These are phyloP conservation scores for Sisymbrium altissimum DNA, from an alignment of 345 rosid species.

Conservation along the genomic window DNA sequence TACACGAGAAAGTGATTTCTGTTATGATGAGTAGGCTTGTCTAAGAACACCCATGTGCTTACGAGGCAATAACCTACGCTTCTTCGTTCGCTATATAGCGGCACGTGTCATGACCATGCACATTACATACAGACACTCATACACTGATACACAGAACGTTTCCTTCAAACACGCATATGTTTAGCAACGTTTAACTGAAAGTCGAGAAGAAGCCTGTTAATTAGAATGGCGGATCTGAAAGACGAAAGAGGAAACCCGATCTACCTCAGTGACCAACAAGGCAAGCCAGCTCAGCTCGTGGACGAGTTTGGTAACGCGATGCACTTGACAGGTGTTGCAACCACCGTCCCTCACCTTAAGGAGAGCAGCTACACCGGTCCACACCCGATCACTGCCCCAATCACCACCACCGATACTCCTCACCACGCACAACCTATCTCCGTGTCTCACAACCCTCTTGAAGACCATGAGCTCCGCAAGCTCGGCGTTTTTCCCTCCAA, in stretches of 20 bases:
- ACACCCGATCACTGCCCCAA: constrained; percentile 32
- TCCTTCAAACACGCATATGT: constrained; percentile 1
- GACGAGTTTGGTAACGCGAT: constrained; percentile 62
- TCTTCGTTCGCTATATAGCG: neutral
- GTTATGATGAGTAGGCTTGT: neutral
- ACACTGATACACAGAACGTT: neutral
- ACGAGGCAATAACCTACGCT: neutral
- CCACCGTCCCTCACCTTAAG: constrained; percentile 33
- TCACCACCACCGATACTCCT: constrained; percentile 26
- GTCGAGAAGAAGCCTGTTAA: neutral
- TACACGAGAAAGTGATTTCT: neutral
- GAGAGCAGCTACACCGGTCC: constrained; percentile 29
- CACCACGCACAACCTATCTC: constrained; percentile 25
- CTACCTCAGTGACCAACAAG: constrained; percentile 44
- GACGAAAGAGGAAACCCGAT: constrained; percentile 57
- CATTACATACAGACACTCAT: neutral
- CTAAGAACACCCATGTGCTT: constrained; percentile 9
- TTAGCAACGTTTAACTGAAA: neutral
- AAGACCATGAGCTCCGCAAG: neutral
- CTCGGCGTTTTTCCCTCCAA: neutral
- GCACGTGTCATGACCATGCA: constrained; percentile 21
- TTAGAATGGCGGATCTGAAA: constrained; percentile 51
- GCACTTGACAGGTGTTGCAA: constrained; percentile 55
- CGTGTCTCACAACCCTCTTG: constrained; percentile 15
- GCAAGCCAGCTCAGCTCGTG: constrained; percentile 52